A percentile compares a stretch with the other conserved stretches of the same genome.
Conservation (phyloP, 345 rosid genomes). For the Eucalyptus sp. region DNA sequence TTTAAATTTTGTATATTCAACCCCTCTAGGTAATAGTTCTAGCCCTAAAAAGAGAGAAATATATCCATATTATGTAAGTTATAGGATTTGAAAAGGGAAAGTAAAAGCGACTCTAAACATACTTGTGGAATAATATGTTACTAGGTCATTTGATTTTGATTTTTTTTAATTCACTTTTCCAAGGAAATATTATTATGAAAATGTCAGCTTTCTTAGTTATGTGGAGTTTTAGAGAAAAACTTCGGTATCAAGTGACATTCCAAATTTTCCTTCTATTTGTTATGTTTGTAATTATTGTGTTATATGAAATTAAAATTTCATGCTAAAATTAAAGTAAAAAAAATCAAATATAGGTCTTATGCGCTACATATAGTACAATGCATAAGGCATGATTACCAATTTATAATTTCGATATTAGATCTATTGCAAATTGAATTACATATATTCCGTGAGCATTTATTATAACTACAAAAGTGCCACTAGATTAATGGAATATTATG, state of each 20-base stretch:
- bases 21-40: no score
- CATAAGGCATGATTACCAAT: background rate
- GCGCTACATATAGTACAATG: background rate
- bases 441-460: background rate
- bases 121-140: background rate
- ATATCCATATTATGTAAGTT: background rate
- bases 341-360: background rate
- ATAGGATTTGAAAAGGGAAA: background rate
- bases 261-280: background rate
- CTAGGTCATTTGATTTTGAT: background rate
- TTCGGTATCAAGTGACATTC: background rate
- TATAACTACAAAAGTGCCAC: background rate
- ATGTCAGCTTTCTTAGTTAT: background rate
- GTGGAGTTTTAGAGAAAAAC: background rate
- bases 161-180: background rate
- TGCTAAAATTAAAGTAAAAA: background rate
- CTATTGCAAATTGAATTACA: background rate
- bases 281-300: background rate
- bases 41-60: background rate
- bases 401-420: background rate
- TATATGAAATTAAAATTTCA: background rate
- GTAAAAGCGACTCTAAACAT: background rate
- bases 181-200: background rate
- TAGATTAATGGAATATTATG: background rate
- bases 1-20: no score